Conservation (phyloP, 164 flowering plant genomes). For the Magnolia sinica region DNA sequence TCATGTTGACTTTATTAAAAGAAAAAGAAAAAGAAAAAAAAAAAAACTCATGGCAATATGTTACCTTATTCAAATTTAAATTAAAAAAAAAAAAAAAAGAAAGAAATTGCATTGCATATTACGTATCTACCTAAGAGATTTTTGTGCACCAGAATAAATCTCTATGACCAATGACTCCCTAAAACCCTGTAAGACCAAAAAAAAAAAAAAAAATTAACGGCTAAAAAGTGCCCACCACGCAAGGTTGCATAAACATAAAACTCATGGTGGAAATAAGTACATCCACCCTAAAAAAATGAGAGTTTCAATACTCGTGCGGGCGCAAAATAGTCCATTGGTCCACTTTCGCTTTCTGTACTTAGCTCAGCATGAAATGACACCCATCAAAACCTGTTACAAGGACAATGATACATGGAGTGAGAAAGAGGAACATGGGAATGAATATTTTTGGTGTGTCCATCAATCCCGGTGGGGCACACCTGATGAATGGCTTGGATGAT, state of each 20-base stretch:
- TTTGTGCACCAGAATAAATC: no score
- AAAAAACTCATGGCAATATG: no score
- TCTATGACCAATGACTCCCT: no score
- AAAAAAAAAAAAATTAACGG: no score
- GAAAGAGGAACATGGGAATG: background rate
- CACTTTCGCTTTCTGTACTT: background rate
- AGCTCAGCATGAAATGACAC: slow-evolving; percentile 40
- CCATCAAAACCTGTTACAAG: slow-evolving; percentile 57
- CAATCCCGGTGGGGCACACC: background rate
- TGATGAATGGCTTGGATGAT: background rate
- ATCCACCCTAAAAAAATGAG: background rate
- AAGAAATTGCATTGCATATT: no score
- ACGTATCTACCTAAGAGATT: no score
- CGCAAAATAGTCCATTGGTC: background rate
- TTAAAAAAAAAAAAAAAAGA: no score
- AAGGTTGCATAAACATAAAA: background rate
- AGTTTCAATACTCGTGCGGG: background rate
- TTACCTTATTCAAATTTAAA: no score
- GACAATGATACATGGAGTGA: background rate
- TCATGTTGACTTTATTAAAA: no score
- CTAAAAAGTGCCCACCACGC: no score
- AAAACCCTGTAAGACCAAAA: no score
- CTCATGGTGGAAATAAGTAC: background rate
- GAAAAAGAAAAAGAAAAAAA: no score
- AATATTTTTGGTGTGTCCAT: background rate